Conservation (phyloP, 192 early-diverging fungal species). For the Backusella luteola region DNA sequence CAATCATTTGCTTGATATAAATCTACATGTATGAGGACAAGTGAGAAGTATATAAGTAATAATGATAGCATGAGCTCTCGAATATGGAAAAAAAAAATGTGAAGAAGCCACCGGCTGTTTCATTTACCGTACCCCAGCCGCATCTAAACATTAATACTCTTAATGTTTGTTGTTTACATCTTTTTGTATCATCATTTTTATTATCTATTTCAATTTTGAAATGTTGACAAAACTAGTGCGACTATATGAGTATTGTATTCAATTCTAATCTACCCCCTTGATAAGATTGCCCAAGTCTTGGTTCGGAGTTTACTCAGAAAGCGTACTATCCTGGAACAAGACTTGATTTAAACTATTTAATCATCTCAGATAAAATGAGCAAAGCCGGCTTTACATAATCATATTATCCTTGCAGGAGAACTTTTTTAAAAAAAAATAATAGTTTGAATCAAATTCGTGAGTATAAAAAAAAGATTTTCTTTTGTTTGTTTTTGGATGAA, state of each 20-base stretch:
- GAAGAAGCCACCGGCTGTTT: not conserved
- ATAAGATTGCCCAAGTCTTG: not conserved
- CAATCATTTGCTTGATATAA: not conserved
- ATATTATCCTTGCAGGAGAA: not conserved
- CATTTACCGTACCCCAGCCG: not conserved
- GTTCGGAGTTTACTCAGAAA: not conserved
- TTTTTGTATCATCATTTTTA: no score
- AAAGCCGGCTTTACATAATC: not conserved
- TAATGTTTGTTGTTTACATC: not conserved
- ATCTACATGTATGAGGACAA: not conserved
- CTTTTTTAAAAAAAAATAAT: not conserved
- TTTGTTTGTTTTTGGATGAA: not conserved
- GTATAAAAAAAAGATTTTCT: not conserved
- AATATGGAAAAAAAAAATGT: not conserved
- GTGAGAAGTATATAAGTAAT: not conserved
- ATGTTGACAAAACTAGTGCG: no score
- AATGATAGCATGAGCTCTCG: not conserved
- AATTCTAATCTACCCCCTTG: not conserved
- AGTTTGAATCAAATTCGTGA: not conserved
- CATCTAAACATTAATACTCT: not conserved
- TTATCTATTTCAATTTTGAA: no score
- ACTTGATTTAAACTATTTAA: not conserved
- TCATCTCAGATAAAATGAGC: not conserved
- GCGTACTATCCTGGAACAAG: not conserved
- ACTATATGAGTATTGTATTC: no score